A percentile compares a stretch with the other conserved stretches of the same genome.
Evolutionary conservation across 192 early-diverging fungal genomes (phyloP).

Genomic region (Dimargaris cristalligena): DNA sequence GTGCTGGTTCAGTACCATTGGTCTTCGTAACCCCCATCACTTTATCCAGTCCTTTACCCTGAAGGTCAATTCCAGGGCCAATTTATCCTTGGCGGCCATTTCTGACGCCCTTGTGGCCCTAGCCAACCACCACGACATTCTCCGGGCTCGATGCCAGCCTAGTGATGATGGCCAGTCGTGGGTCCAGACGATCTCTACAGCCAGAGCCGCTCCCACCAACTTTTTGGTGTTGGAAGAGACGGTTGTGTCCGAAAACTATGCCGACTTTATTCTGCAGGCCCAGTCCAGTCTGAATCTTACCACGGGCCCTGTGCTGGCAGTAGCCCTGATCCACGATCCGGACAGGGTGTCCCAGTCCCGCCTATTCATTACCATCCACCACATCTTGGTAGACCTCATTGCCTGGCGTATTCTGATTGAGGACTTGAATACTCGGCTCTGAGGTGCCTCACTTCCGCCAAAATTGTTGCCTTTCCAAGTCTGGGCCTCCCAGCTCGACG

Average conservation of each 20-base stretch:
- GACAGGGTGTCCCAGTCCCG: conserved; percentile 9
- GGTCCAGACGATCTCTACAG: not conserved
- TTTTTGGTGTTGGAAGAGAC: not conserved
- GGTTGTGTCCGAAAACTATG: not conserved
- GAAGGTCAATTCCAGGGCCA: not conserved
- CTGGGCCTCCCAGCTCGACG: conserved; percentile 9
- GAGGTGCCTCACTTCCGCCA: conserved; percentile 9
- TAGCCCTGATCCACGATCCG: not conserved
- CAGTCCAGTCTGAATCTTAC: not conserved
- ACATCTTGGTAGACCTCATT: conserved; percentile 17
- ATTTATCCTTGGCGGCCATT: not conserved
- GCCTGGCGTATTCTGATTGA: conserved; percentile 23
- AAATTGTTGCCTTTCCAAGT: conserved; percentile 14
- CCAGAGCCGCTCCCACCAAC: not conserved
- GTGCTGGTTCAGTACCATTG: not conserved
- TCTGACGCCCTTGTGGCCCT: not conserved
- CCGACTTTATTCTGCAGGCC: not conserved
- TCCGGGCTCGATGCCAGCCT: not conserved
- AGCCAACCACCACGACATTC: not conserved
- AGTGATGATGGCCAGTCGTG: not conserved
- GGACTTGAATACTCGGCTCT: conserved; percentile 14
- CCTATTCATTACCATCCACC: conserved; percentile 15
- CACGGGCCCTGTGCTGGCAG: not conserved
- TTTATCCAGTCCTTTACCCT: not conserved
- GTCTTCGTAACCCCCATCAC: not conserved